A percentile compares a stretch with the other conserved stretches of the same genome.
These are phyloP conservation scores for Xylariaceae sp. DNA, from an alignment of 2,329 filamentous ascomycete genomes.

Conservation along the genomic window DNA sequence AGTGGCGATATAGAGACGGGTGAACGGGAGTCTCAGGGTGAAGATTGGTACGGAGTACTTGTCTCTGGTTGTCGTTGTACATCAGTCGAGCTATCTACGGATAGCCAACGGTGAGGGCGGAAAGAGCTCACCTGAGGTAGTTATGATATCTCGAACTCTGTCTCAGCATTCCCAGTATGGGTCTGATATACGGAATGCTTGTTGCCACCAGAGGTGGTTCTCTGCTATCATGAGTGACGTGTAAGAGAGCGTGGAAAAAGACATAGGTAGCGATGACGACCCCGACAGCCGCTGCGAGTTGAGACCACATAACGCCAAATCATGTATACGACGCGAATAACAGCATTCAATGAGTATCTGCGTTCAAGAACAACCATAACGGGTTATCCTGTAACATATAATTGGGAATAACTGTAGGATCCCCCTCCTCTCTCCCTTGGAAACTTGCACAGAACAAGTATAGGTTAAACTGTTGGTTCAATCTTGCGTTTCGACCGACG, in stretches of 20 bases:
- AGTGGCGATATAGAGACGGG: conserved; percentile 2
- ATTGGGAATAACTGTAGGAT: too few relatives aligned
- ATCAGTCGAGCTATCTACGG: too few relatives aligned
- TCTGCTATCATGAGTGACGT: neutral
- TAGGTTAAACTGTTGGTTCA: too few relatives aligned
- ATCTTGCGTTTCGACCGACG: too few relatives aligned
- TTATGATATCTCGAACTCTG: conserved; percentile 4
- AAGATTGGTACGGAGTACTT: conserved; percentile 2
- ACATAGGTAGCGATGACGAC: neutral
- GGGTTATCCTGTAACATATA: too few relatives aligned
- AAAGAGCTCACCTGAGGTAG: conserved; percentile 2
- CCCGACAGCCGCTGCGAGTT: neutral
- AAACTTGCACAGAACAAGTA: too few relatives aligned
- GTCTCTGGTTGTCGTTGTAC: conserved; percentile 1
- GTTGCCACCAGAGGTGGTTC: neutral
- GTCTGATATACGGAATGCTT: conserved; percentile 2
- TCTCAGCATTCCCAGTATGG: conserved; percentile 1
- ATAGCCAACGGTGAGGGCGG: too few relatives aligned
- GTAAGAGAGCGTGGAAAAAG: conserved; percentile 1
- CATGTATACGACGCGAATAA: neutral
- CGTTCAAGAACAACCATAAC: too few relatives aligned
- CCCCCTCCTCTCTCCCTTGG: too few relatives aligned
- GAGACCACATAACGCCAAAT: neutral
- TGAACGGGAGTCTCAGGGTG: conserved; percentile 1
- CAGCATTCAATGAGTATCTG: neutral